Evolutionary conservation across 1,139 yeast genomes (phyloP), one percentile per base, ranked within the genome.

Genomic region (Debaryomycetaceae sp.): DNA sequence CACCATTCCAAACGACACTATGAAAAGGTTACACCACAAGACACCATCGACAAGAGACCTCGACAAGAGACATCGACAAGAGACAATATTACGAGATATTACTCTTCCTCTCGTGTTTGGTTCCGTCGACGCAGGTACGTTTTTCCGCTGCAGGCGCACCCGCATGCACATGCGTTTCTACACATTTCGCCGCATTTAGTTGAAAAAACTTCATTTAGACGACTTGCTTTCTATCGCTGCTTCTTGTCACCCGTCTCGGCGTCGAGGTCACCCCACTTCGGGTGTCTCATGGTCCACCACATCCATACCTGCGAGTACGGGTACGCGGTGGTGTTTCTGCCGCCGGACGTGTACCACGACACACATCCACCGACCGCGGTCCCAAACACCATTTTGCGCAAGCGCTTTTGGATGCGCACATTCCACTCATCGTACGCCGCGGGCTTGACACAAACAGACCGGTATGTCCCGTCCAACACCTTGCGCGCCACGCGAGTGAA

Each of bases 331-430:
- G 49, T 38, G 37, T 66, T 66, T 29, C 43, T 40, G 6, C 55
- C 55, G 11, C 40, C 49, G 18, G 44, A 39, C 5, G 58, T 17
- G 35, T 65, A 66, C 72, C 73, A 66, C 10, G 69, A 57, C 7
- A 46, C 48, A 44, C 73, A 66, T 1, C 73, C 73, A 4, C 72
- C 73, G 35, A 60, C 62, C 6, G 48, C 40, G 8, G 65, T 48
- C 4, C 73, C 73, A 42, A 55, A 65, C 2, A 66, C 71, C 5
- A 60, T 42, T 24, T 38, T 45, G 22, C 36, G 39, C 36, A 65
- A 54, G 21, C 46, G 49, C 2, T 21, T 42, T 40, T 66, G 71
- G 8, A 49, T 44, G 3, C 39, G 45, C 4, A 39, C 41, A 34
- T 53, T 53, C 71, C 71, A 66, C 18, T 55, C 47, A 35, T 62